These are phyloP conservation scores for Stagonosporopsis vannaccii DNA, from an alignment of 2,329 filamentous ascomycete genomes.

Conservation along the genomic window DNA sequence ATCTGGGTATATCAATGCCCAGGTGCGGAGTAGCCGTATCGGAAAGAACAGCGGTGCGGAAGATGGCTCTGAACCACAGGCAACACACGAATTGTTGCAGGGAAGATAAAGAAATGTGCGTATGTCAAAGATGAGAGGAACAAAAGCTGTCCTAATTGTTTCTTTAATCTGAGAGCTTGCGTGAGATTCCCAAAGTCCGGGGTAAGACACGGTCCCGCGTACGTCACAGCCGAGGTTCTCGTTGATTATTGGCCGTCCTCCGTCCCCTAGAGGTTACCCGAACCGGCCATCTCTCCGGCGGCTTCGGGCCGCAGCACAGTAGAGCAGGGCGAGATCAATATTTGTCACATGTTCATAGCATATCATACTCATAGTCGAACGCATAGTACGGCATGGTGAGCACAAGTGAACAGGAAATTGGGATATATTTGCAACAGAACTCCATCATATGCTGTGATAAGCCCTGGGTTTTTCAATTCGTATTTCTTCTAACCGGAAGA, in stretches of 20 bases:
- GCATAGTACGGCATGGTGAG: background rate
- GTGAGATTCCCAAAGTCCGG: slow-evolving; percentile 25
- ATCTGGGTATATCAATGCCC: slow-evolving; percentile 19
- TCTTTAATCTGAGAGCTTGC: background rate
- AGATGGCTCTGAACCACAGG: slow-evolving; percentile 1
- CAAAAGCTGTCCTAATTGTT: background rate
- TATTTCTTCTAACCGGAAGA: slow-evolving; percentile 50
- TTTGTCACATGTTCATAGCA: background rate
- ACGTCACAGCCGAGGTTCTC: slow-evolving; percentile 42
- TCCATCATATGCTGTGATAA: slow-evolving; percentile 46
- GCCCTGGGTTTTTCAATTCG: slow-evolving; percentile 49
- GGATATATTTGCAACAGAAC: slow-evolving; percentile 42
- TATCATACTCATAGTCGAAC: background rate
- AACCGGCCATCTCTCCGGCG: slow-evolving; percentile 19
- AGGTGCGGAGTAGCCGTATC: slow-evolving; percentile 25
- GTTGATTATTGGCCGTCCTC: slow-evolving; percentile 25
- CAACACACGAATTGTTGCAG: background rate
- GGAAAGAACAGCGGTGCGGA: slow-evolving; percentile 7
- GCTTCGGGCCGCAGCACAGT: slow-evolving; percentile 5
- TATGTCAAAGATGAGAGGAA: background rate
- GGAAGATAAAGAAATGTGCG: background rate
- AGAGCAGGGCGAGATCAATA: background rate
- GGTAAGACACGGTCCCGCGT: slow-evolving; percentile 27
- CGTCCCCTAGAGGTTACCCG: background rate
- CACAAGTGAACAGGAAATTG: slow-evolving; percentile 20